These are phyloP conservation scores for Alternaria incomplexa DNA, from an alignment of 2,329 filamentous ascomycete genomes.

Conservation along the genomic window DNA sequence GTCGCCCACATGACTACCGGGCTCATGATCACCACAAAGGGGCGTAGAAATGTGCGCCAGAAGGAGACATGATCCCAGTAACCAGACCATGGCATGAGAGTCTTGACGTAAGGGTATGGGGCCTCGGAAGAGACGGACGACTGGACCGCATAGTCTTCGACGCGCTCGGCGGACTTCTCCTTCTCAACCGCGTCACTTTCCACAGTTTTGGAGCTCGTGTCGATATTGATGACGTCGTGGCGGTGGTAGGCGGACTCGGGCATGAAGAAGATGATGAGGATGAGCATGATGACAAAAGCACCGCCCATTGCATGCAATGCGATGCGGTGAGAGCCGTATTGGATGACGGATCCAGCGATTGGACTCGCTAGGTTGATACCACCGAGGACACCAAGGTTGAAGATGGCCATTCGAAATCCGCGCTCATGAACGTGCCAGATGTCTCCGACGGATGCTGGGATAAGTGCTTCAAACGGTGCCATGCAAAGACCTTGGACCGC, in stretches of 20 bases:
- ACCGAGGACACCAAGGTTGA: constrained; percentile 33
- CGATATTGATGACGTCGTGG: constrained; percentile 22
- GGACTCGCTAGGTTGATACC: constrained; percentile 34
- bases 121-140: constrained; percentile 3
- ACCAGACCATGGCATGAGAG: constrained; percentile 22
- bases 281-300: constrained; percentile 26
- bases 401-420: constrained; percentile 30
- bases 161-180: constrained; percentile 12
- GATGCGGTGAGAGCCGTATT: constrained; percentile 24
- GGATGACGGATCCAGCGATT: constrained; percentile 30
- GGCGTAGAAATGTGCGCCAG: constrained; percentile 27
- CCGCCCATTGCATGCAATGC: constrained; percentile 33
- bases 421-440: constrained; percentile 35
- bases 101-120: constrained; percentile 10
- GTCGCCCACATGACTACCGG: constrained; percentile 33
- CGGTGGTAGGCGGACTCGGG: constrained; percentile 28
- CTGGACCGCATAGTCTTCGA: constrained; percentile 8
- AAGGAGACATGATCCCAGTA: constrained; percentile 30
- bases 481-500: constrained; percentile 31
- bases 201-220: constrained; percentile 18
- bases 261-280: constrained; percentile 34
- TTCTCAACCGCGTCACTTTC: constrained; percentile 13
- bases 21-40: constrained; percentile 23
- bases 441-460: constrained; percentile 31
- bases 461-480: constrained; percentile 34